phyloP scores from a whole-genome alignment of 2,329 filamentous ascomycete species.

The Amesomyces nigricolor region DNA sequence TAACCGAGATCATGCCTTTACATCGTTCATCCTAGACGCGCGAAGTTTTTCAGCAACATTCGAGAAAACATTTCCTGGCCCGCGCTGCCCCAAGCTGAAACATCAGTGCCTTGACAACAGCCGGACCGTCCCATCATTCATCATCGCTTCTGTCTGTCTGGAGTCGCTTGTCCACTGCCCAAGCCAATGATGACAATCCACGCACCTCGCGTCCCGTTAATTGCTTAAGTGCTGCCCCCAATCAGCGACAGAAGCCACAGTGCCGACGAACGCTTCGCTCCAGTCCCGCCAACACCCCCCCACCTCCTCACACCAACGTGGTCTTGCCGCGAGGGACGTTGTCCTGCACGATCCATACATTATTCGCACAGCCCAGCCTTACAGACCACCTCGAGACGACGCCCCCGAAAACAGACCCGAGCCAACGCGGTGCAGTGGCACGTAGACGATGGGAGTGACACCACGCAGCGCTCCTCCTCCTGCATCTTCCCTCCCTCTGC shows the following conservation, averaged over 20 bases:
- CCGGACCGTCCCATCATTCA: too few species aligned
- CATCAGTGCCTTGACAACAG: background rate
- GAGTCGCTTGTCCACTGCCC: background rate
- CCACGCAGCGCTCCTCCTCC: slow-evolving; percentile 9
- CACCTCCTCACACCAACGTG: slow-evolving; percentile 11
- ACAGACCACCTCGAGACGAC: slow-evolving; percentile 15
- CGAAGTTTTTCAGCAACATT: background rate
- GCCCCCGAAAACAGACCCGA: slow-evolving; percentile 21
- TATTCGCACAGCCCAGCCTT: slow-evolving; percentile 1
- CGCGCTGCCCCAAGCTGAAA: background rate
- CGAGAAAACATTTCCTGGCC: background rate
- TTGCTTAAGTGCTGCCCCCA: slow-evolving; percentile 22
- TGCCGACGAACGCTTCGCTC: slow-evolving; percentile 18
- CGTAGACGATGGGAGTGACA: slow-evolving; percentile 22
- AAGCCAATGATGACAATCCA: slow-evolving; percentile 23
- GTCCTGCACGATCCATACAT: background rate
- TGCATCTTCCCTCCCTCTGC: slow-evolving; percentile 9
- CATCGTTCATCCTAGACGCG: slow-evolving; percentile 9
- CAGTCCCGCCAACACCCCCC: slow-evolving; percentile 15
- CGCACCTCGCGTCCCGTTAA: slow-evolving; percentile 20
- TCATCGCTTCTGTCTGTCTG: background rate
- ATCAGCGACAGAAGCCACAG: slow-evolving; percentile 22
- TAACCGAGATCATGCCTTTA: slow-evolving; percentile 9
- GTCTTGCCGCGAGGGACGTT: slow-evolving; percentile 6
- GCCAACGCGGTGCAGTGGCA: slow-evolving; percentile 18